These are phyloP conservation scores for Gossypium mustelinum DNA, from an alignment of 345 rosid species.

Conservation along the genomic window DNA sequence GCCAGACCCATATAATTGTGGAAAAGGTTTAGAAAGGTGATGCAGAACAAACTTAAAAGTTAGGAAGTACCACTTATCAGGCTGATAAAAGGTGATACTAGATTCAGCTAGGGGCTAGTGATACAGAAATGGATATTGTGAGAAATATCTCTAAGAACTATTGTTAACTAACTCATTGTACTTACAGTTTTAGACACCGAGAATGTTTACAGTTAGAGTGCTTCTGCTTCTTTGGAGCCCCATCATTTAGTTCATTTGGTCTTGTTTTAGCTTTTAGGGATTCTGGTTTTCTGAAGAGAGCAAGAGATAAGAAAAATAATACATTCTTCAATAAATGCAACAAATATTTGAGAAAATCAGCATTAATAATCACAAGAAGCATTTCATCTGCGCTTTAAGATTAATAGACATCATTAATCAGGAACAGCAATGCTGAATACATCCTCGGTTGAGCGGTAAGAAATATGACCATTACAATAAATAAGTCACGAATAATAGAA, in stretches of 20 bases:
- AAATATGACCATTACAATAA: neutral
- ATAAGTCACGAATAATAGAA: neutral
- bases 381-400: neutral
- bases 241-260: constrained; percentile 70
- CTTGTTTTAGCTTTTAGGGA: constrained; percentile 77
- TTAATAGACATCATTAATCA: neutral
- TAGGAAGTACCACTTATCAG: neutral
- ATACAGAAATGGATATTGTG: neutral
- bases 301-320: neutral
- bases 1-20: neutral
- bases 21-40: neutral
- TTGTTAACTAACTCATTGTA: constrained; percentile 7
- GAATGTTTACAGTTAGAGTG: constrained; percentile 99
- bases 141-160: neutral
- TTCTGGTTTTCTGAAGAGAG: constrained; percentile 60
- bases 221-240: constrained; percentile 89
- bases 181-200: constrained; percentile 94
- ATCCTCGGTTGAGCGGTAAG: neutral
- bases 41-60: neutral
- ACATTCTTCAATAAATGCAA: neutral
- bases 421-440: neutral
- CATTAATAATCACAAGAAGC: neutral
- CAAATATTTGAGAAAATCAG: constrained; percentile 10
- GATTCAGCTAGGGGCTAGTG: neutral
- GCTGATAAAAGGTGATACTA: neutral